phyloP scores from a whole-genome alignment of 371 early-diverging fungal species.

The Zancudomyces culisetae region DNA sequence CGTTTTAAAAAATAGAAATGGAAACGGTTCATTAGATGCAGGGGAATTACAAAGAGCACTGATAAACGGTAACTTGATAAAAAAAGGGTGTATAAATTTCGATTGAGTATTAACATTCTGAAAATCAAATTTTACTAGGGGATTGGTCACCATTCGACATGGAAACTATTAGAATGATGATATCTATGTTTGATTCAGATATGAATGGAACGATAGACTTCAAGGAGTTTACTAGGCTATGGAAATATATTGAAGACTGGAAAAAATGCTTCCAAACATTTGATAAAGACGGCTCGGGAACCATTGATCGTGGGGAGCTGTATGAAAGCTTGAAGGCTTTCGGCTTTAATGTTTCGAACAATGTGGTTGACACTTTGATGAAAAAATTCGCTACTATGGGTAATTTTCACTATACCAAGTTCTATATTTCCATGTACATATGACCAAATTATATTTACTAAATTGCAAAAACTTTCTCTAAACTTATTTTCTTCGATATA shows the following conservation, averaged over 20 bases:
- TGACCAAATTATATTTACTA: no score
- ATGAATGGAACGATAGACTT: conserved; percentile 39
- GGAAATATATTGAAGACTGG: conserved; percentile 57
- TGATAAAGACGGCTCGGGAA: conserved; percentile 41
- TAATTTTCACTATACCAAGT: no score
- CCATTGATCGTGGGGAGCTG: conserved; percentile 41
- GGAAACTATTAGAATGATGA: conserved; percentile 48
- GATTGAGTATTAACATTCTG: no score
- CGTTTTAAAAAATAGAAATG: conserved; percentile 16
- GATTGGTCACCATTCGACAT: conserved; percentile 45
- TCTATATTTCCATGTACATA: no score
- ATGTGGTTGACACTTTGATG: conserved; percentile 34
- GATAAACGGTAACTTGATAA: conserved; percentile 31
- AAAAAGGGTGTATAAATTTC: no score
- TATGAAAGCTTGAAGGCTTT: conserved; percentile 38
- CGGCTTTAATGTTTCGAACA: conserved; percentile 44
- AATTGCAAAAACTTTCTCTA: no score
- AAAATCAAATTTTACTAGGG: no score
- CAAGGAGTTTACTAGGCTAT: conserved; percentile 37
- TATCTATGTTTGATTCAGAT: conserved; percentile 47
- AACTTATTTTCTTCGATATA: no score
- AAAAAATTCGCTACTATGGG: conserved; percentile 46
- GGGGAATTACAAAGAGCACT: conserved; percentile 40
- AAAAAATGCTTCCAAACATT: conserved; percentile 41
- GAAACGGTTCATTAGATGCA: conserved; percentile 33